Evolutionary conservation across 257 asterid species (phyloP), one percentile per base, ranked within the genome.

Genomic region (Fraxinus quadrangulata): DNA sequence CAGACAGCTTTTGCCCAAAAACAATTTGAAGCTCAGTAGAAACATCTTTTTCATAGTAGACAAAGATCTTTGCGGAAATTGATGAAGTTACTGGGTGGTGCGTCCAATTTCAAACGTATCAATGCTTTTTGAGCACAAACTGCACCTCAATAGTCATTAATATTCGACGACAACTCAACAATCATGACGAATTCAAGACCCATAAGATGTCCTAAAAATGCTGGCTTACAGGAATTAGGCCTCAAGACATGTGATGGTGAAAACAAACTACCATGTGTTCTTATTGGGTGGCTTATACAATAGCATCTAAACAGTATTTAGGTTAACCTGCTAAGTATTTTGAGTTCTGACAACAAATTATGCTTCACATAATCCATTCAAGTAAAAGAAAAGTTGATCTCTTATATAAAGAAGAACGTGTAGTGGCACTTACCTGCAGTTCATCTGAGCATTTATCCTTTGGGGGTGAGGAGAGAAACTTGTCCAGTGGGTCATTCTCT

Each of bases 381-480:
- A 23, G 33, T 24, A 61, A 24, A 23, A 21, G 68, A 61, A 61
- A 61, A 10, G 34, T 63, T 24, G 69, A 26, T 34, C 34, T 71
- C 45, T 71, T 70, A 63, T 36, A 67, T 56, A 30, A 70, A n/a
- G 75, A 40, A 36, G 42, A 61, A 17, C 9, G 3, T 26, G 36
- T 26, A 26, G 19, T 63, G 69, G 77, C 59, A 81, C 97, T 83
- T 86, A 93, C 98, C 90, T 96, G 99, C 79, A 93, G 88, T 82
- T 89, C 97, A 40, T 86, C 94, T 6, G 97, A 91, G 87, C 98
- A 93, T 82, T 86, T 89, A 26, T 78, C 87, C 82, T 75, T 86
- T 3, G 97, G 94, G 37, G 92, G 97, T 26, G 94, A 94, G 16
- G 96, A 90, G 65, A 96, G 93, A 87, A 96, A 96, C 74, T 81